Evolutionary conservation across 257 asterid genomes (phyloP).

Genomic region (Nicotiana attenuata): DNA sequence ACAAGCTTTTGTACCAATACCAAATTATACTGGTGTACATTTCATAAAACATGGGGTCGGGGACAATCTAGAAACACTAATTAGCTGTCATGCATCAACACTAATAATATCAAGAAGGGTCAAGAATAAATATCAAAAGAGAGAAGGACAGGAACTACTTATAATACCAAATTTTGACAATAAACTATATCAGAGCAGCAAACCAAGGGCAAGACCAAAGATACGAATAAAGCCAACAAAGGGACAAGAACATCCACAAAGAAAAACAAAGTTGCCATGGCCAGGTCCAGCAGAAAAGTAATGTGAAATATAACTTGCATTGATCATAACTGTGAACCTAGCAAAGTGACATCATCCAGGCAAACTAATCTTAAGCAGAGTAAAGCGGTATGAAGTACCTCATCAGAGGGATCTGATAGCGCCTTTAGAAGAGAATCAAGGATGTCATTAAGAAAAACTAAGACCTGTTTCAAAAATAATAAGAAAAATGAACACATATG

Average conservation of each 20-base stretch:
- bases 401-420: conserved; percentile 94
- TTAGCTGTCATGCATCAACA: neutral
- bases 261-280: conserved; percentile 1
- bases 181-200: neutral
- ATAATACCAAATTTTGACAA: neutral
- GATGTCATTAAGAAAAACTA: conserved; percentile 66
- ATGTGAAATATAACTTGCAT: neutral
- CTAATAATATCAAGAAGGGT: neutral
- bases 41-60: neutral
- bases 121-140: neutral
- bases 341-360: neutral
- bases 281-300: conserved; percentile 2
- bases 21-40: neutral
- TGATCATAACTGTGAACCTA: neutral
- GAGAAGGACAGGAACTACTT: neutral
- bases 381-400: conserved; percentile 55
- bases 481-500: neutral
- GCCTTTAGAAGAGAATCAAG: conserved; percentile 86
- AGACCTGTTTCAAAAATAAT: conserved; percentile 56
- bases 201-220: neutral
- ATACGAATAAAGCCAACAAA: neutral
- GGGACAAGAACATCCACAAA: neutral
- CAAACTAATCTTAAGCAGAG: conserved; percentile 8
- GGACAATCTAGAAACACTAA: neutral
- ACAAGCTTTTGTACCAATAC: neutral